Base-by-base conservation (phyloP, 2,329 filamentous ascomycete genomes). In the Pyrenochaeta sp. region DNA sequence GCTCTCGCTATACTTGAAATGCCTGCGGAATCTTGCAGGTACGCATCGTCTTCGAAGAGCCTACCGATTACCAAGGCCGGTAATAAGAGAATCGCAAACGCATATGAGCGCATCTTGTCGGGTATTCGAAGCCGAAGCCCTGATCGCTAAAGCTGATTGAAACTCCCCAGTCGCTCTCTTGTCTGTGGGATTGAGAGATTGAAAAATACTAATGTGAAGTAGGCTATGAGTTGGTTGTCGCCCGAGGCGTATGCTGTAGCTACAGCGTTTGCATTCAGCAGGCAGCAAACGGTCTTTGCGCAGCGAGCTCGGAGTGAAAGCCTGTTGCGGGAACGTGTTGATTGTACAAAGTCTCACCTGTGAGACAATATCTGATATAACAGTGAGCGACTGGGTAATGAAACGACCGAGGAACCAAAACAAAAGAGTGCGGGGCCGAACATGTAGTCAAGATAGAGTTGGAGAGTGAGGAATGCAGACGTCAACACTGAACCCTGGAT, bases 1-100 rank as follows among this genome's bases (percentile, higher is more conserved):
- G 61, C 45, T 36, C 50, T 44, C 28, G 47, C 52, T 40, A 43
- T 50, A 8, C 27, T 45, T 0, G 51, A 51, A 25, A 50, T 45
- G 34, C 52, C 32, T 13, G 40, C 39, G 24, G 27, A 13, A 24
- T 51, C 54, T 51, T 6, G 50, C 19, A 36, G 27, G 28, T 58
- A 46, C 5, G 24, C 44, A 13, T 19, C 40, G 12, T 50, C 51
- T 0, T 49, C 15, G 15, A 49, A 50, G 40, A 52, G 45, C 12
- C 49, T 54, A 27, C 52, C 42, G 22, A 24, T 34, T 3, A 36
- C 37, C 45, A 54, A 7, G 25, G 9, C 46, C 19, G 45, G 30
- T 1, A 61, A n/a, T 6, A 58, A 24, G 19, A 56, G 45, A 8
- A 24, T n/a, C 13, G 22, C 12, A 10, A 49, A 24, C 12, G 28